Evolutionary conservation across 768 basidiomycete genomes (phyloP).

Genomic region (Serendipita sp.): DNA sequence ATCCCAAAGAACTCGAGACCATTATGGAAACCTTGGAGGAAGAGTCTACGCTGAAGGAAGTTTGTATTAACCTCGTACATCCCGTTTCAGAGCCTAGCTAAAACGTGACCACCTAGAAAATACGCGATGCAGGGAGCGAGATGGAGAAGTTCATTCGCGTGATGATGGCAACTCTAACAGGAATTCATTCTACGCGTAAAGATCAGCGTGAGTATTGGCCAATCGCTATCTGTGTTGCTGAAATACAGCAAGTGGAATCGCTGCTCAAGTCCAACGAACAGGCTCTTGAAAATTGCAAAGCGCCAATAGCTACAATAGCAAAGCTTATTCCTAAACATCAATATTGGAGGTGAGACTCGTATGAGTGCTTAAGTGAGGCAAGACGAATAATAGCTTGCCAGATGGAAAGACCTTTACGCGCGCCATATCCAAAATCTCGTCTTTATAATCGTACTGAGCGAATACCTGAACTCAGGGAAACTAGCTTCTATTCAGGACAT

Average conservation of each 20-base stretch:
- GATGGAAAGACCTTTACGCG: slow-evolving; percentile 12
- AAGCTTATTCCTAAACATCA: slow-evolving; percentile 44
- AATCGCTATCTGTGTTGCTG: not conserved
- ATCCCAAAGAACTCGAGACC: slow-evolving; percentile 35
- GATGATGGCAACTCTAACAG: slow-evolving; percentile 63
- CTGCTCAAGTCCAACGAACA: slow-evolving; percentile 44
- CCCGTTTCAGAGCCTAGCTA: not conserved
- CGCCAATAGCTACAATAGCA: slow-evolving; percentile 33
- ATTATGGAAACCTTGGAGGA: slow-evolving; percentile 46
- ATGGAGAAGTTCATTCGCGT: slow-evolving; percentile 61
- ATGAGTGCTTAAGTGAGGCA: slow-evolving; percentile 41
- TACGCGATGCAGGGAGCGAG: slow-evolving; percentile 58
- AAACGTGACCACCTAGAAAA: slow-evolving; percentile 38
- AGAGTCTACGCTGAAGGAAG: slow-evolving; percentile 53
- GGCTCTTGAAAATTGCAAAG: slow-evolving; percentile 38
- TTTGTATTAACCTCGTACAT: slow-evolving; percentile 18
- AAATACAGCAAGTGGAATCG: slow-evolving; percentile 32
- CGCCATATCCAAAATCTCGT: slow-evolving; percentile 38
- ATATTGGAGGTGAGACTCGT: slow-evolving; percentile 46
- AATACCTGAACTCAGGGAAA: slow-evolving; percentile 44
- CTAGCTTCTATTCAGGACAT: slow-evolving; percentile 42
- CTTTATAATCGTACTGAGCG: slow-evolving; percentile 47
- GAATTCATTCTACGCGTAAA: slow-evolving; percentile 58
- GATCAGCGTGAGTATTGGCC: slow-evolving; percentile 30
- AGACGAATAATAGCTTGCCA: not conserved